A percentile compares a stretch with the other conserved stretches of the same genome.
Conservation (phyloP, 768 basidiomycete genomes). For the Auricularia sp. region DNA sequence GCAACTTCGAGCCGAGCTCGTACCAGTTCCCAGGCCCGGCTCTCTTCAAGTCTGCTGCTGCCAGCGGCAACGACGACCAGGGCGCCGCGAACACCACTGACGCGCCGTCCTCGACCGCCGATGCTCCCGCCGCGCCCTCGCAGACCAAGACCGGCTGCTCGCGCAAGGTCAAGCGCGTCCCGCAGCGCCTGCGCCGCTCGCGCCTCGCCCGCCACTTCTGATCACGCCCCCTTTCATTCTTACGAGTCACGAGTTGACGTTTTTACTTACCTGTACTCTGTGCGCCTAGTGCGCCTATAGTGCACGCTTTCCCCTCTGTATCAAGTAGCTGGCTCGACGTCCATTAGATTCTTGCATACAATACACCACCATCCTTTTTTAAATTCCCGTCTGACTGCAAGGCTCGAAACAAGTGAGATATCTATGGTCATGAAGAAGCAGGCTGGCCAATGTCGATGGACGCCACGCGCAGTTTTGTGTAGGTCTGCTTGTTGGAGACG, state of each 20-base stretch:
- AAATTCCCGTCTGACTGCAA: too few species aligned
- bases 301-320: not conserved
- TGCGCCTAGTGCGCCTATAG: not conserved
- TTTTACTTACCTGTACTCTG: not conserved
- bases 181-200: not conserved
- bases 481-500: slow-evolving; percentile 87
- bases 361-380: too few species aligned
- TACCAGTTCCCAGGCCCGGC: not conserved
- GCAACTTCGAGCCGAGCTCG: not conserved
- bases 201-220: not conserved
- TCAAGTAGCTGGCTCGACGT: not conserved
- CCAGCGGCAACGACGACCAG: not conserved
- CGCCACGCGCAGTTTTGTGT: slow-evolving; percentile 89
- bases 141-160: not conserved
- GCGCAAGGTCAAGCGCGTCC: not conserved
- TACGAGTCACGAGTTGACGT: not conserved
- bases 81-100: not conserved
- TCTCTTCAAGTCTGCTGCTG: not conserved
- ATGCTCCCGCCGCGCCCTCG: not conserved
- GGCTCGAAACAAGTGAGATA: not conserved
- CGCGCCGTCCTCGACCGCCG: not conserved
- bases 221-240: not conserved
- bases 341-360: too few species aligned
- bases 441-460: slow-evolving; percentile 47
- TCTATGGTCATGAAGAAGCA: not conserved